phyloP scores from a whole-genome alignment of 306 rosid species.

The Aeschynomene evenia region DNA sequence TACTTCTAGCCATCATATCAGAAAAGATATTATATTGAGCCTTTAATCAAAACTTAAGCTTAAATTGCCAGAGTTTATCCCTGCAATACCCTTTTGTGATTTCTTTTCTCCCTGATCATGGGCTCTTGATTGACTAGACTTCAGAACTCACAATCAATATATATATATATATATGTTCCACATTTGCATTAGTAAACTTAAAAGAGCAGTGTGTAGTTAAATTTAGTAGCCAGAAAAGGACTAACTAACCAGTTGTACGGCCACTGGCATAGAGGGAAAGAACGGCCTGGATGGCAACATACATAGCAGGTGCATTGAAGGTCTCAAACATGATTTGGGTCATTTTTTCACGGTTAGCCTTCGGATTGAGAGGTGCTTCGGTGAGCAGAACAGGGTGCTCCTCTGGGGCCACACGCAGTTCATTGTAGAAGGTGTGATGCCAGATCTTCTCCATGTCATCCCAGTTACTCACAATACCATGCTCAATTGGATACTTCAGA shows the following conservation, averaged over 20 bases:
- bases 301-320: slow-evolving; percentile 92
- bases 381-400: slow-evolving; percentile 95
- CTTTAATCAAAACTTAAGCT: slow-evolving; percentile 2
- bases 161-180: background rate
- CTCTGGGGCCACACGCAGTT: slow-evolving; percentile 89
- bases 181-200: background rate
- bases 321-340: slow-evolving; percentile 95
- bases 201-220: background rate
- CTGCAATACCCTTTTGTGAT: background rate
- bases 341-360: slow-evolving; percentile 97
- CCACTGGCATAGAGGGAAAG: slow-evolving; percentile 90
- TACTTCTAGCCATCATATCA: background rate
- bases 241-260: slow-evolving; percentile 90
- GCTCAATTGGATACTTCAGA: slow-evolving; percentile 84
- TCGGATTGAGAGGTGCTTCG: slow-evolving; percentile 92
- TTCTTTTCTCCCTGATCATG: background rate
- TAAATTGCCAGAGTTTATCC: background rate
- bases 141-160: background rate
- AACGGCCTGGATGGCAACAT: slow-evolving; percentile 89
- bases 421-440: slow-evolving; percentile 94
- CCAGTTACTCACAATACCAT: slow-evolving; percentile 89
- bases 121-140: slow-evolving; percentile 5
- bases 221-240: background rate
- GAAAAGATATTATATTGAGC: background rate
- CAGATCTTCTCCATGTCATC: slow-evolving; percentile 97